Conservation (phyloP, 2,329 filamentous ascomycete genomes). For the Sporothrix brasiliensis region DNA sequence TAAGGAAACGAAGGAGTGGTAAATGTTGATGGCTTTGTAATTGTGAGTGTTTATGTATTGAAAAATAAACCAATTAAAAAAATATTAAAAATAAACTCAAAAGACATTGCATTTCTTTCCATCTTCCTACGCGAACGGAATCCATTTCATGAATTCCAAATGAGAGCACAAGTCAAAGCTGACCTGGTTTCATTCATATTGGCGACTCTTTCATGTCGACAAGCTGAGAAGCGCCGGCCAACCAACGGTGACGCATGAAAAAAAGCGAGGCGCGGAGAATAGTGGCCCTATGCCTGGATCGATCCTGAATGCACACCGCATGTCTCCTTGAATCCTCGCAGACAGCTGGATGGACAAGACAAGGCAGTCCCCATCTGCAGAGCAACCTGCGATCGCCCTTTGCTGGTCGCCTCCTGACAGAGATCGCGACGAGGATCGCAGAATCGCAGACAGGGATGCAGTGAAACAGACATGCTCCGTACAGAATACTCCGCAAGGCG, state of each 20-base stretch:
- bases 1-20: background rate
- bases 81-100: background rate
- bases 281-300: background rate
- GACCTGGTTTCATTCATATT: background rate
- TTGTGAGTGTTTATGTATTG: background rate
- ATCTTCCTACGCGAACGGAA: no score
- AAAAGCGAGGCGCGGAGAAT: background rate
- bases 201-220: background rate
- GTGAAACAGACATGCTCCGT: no score
- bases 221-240: background rate
- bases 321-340: background rate
- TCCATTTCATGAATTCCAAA: background rate
- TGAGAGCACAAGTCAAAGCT: background rate
- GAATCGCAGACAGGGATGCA: background rate
- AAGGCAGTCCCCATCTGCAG: background rate
- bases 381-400: conserved; percentile 15
- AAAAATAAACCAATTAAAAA: background rate
- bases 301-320: background rate
- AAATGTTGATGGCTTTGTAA: background rate
- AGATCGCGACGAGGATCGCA: background rate
- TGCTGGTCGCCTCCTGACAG: background rate
- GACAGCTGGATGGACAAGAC: background rate
- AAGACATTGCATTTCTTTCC: no score
- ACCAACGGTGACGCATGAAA: background rate
- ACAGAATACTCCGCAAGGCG: background rate